Evolutionary conservation across 306 rosid genomes (phyloP), one percentile per base, ranked within the genome.

Genomic region (Prinsepia uniflora): DNA sequence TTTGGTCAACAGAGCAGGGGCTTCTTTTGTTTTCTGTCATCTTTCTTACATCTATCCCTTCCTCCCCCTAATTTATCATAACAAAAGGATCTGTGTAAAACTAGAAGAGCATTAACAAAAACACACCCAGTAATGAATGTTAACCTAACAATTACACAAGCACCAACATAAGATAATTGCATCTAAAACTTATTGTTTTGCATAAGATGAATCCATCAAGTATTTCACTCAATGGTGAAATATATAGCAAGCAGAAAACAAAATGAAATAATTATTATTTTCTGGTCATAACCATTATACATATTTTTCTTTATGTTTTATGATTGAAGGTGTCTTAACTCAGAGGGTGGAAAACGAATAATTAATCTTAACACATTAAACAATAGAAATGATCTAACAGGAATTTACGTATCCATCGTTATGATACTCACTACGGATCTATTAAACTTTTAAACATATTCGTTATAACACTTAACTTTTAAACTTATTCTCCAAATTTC

Each of bases 11-110:
- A 74, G 96, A 80, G 83, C 96, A 90, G 15, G 86, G 86, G 79
- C 84, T 81, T 81, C 97, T 86, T 85, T 93, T 90, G 63, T 84
- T 92, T 68, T 84, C 96, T 81, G 85, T 83, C 96, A 93, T 90
- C 74, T 81, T 89, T 82, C 88, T 83, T 61, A 80, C 83, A 75
- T 87, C 97, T 81, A 89, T 79, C 75, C 85, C 92, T 70, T 87
- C 92, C 79, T 89, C 93, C 63, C 79, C 83, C 90, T 88, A 72
- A 43, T 72, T 68, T 47, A 62, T 58, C 49, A 61, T 58, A 78
- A 64, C 2, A 59, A 76, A 18, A 76, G 72, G 62, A 65, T 76
- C 42, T n/a, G 39, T 61, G 10, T 15, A 59, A 58, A 6, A 76
- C 76, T 50, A 67, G 22, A 60, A 55, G 40, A 52, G 5, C 30